Percentiles rank a stretch among this genome's conserved stretches.
phyloP scores from a whole-genome alignment of 2,329 filamentous ascomycete species.

The Chalaropsis thielavioides region DNA sequence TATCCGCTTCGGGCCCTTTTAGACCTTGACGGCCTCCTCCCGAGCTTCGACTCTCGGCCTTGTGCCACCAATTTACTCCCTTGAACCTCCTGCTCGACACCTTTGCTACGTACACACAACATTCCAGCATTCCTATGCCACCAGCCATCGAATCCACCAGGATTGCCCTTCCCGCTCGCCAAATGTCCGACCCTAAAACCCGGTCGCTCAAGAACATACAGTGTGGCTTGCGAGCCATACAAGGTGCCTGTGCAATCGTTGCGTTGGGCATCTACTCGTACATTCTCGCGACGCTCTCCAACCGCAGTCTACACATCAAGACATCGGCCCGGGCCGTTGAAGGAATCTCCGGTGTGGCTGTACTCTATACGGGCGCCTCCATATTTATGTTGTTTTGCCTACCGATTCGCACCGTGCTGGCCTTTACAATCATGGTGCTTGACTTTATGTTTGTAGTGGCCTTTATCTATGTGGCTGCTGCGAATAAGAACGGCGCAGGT shows the following conservation, averaged over 20 bases:
- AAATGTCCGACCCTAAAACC: slow-evolving; percentile 11
- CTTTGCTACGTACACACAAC: not conserved
- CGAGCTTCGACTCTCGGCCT: not conserved
- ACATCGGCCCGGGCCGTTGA: slow-evolving; percentile 58
- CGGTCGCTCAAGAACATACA: slow-evolving; percentile 47
- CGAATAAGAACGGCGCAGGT: slow-evolving; percentile 54
- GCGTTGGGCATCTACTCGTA: slow-evolving; percentile 71
- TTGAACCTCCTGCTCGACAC: not conserved
- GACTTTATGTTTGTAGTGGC: slow-evolving; percentile 62
- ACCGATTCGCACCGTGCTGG: slow-evolving; percentile 59
- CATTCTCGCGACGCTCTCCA: slow-evolving; percentile 60
- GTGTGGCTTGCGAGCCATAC: slow-evolving; percentile 57
- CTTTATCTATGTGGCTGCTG: slow-evolving; percentile 69
- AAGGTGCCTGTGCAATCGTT: slow-evolving; percentile 58
- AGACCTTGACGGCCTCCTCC: not conserved
- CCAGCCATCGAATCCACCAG: not conserved
- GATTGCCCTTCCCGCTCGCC: not conserved
- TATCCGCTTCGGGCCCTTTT: not conserved
- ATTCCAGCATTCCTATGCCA: not conserved
- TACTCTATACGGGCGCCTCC: slow-evolving; percentile 60
- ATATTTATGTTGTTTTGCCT: slow-evolving; percentile 64
- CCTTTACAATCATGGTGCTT: slow-evolving; percentile 56
- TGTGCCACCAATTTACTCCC: not conserved
- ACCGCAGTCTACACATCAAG: slow-evolving; percentile 48
- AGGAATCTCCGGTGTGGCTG: slow-evolving; percentile 60